Conservation (phyloP, 208 protist species). For the Kentomonas sorsogonicus region DNA sequence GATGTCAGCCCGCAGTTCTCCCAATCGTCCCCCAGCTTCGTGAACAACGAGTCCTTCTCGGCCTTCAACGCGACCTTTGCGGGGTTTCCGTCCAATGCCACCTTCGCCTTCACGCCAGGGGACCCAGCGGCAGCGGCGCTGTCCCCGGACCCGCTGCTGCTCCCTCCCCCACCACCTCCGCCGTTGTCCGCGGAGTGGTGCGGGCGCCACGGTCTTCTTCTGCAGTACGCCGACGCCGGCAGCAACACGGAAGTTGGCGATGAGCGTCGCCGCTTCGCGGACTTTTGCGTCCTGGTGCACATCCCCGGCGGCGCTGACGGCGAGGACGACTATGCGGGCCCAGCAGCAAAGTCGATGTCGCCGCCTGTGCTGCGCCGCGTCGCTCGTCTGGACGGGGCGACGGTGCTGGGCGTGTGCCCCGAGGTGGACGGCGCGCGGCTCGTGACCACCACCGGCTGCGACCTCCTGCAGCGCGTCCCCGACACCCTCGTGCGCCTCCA, state of each 20-base stretch:
- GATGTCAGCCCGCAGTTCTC: too few relatives aligned
- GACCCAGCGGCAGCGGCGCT: too few relatives aligned
- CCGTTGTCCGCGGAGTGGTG: too few relatives aligned
- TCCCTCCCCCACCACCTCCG: too few relatives aligned
- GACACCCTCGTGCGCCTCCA: slow-evolving; percentile 17
- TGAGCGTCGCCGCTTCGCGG: too few relatives aligned
- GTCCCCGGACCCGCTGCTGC: neutral
- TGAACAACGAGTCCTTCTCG: too few relatives aligned
- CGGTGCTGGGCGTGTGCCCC: slow-evolving; percentile 25
- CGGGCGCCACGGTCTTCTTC: slow-evolving; percentile 23
- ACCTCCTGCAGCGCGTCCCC: slow-evolving; percentile 27
- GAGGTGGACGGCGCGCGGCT: slow-evolving; percentile 35
- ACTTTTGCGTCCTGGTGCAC: too few relatives aligned
- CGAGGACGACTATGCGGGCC: neutral
- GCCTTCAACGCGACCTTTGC: neutral
- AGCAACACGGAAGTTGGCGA: too few relatives aligned
- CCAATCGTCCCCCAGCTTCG: too few relatives aligned
- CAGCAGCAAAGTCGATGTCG: neutral
- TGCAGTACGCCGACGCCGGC: slow-evolving; percentile 26
- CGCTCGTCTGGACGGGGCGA: slow-evolving; percentile 40
- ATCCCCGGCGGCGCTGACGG: too few relatives aligned
- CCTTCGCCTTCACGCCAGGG: too few relatives aligned
- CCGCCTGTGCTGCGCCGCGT: too few relatives aligned
- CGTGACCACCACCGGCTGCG: slow-evolving; percentile 22
- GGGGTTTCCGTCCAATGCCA: neutral